phyloP scores from a whole-genome alignment of 768 basidiomycete genomes.

The Kwoniella mangroviensis region DNA sequence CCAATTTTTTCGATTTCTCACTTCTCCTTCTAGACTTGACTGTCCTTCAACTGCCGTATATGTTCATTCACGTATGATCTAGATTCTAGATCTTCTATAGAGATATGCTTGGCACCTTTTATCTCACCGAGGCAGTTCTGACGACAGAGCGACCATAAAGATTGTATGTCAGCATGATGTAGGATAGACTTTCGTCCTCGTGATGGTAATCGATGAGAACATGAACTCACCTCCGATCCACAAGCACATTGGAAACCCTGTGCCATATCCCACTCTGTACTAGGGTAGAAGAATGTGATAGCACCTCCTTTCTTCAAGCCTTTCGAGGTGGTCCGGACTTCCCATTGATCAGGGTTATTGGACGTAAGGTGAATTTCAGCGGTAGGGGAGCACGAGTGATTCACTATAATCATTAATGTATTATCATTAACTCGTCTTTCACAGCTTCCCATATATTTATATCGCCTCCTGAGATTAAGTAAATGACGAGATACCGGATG shows the following conservation, averaged over 20 bases:
- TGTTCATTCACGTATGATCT: conserved; percentile 61
- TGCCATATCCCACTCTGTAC: conserved; percentile 73
- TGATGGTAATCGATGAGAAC: too few relatives aligned
- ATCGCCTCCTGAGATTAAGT: too few relatives aligned
- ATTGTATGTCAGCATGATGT: not conserved
- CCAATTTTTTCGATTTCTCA: too few relatives aligned
- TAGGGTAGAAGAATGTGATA: conserved; percentile 70
- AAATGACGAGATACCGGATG: not conserved
- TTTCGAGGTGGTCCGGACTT: conserved; percentile 61
- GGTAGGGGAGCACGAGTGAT: conserved; percentile 70
- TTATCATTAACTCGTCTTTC: too few relatives aligned
- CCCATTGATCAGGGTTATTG: conserved; percentile 61
- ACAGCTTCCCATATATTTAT: too few relatives aligned
- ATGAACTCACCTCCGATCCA: conserved; percentile 60
- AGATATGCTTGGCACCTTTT: conserved; percentile 62
- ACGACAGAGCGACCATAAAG: not conserved
- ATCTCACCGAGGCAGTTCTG: conserved; percentile 63
- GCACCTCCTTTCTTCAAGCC: conserved; percentile 53
- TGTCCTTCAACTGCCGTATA: conserved; percentile 55
- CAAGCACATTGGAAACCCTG: conserved; percentile 68
- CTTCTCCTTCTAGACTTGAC: conserved; percentile 13
- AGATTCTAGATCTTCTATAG: conserved; percentile 57
- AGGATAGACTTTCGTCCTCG: too few relatives aligned
- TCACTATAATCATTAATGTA: conserved; percentile 58
- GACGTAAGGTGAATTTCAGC: conserved; percentile 65